A percentile compares a stretch with the other conserved stretches of the same genome.
phyloP scores from a whole-genome alignment of 495 filamentous ascomycete species.

The Neurospora cerealis region DNA sequence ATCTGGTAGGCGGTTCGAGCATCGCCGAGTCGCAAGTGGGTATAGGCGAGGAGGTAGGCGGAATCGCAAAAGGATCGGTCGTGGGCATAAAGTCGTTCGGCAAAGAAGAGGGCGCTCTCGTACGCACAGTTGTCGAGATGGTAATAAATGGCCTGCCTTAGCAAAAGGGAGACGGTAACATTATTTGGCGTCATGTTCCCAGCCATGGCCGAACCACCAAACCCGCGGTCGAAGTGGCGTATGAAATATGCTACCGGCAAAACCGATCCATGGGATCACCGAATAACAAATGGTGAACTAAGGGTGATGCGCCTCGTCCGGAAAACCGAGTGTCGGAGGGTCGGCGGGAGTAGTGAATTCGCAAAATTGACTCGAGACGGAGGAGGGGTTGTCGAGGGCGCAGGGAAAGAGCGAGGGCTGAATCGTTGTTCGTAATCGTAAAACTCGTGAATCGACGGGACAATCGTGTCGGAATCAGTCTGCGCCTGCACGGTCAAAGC shows the following conservation, averaged over 20 bases:
- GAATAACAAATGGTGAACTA: not conserved
- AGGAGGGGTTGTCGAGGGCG: not conserved
- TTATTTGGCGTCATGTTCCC: slow-evolving; percentile 59
- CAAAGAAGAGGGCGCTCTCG: slow-evolving; percentile 84
- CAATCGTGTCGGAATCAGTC: not conserved
- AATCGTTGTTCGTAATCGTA: slow-evolving; percentile 1
- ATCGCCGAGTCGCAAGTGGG: slow-evolving; percentile 73
- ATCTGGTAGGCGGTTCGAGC: slow-evolving; percentile 56
- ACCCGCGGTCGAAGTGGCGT: slow-evolving; percentile 12
- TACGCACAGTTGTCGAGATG: slow-evolving; percentile 84
- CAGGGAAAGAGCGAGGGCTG: not conserved
- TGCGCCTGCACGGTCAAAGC: not conserved
- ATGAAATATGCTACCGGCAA: slow-evolving; percentile 13
- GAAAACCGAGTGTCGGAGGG: not conserved
- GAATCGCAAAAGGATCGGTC: slow-evolving; percentile 73
- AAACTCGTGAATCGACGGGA: not conserved
- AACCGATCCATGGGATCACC: slow-evolving; percentile 20
- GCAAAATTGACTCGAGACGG: not conserved
- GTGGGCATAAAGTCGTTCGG: slow-evolving; percentile 73
- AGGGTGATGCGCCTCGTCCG: not conserved
- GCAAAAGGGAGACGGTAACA: slow-evolving; percentile 56
- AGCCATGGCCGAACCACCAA: slow-evolving; percentile 7
- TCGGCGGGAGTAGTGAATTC: not conserved
- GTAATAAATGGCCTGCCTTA: slow-evolving; percentile 82
- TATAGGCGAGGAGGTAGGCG: slow-evolving; percentile 71